These are phyloP conservation scores for Leccinellum albellum DNA, from an alignment of 768 basidiomycete genomes.

Conservation along the genomic window DNA sequence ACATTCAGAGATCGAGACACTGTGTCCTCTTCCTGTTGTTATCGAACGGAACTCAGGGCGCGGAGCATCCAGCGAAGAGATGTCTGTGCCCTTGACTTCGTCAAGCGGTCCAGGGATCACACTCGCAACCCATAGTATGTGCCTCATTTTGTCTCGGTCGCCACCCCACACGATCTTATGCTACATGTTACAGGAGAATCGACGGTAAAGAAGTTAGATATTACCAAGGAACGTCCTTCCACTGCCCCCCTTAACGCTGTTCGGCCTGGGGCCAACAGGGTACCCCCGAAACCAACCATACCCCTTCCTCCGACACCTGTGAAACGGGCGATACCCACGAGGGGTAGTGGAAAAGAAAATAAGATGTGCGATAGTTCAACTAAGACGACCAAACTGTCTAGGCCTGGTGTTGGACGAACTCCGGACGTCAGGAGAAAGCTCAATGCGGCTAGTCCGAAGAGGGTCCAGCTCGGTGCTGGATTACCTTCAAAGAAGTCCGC, in stretches of 20 bases:
- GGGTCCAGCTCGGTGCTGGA: conserved; percentile 5
- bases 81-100: neutral
- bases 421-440: neutral
- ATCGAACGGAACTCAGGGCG: neutral
- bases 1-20: neutral
- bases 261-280: conserved; percentile 8
- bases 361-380: neutral
- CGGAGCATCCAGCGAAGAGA: neutral
- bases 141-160: neutral
- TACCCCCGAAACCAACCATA: conserved; percentile 5
- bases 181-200: conserved; percentile 1
- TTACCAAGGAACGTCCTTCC: conserved; percentile 1
- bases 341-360: conserved; percentile 17
- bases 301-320: neutral
- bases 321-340: conserved; percentile 2
- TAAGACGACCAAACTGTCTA: conserved; percentile 1
- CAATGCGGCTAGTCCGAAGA: conserved; percentile 2
- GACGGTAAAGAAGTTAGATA: neutral
- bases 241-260: neutral
- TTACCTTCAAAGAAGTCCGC: conserved; percentile 3
- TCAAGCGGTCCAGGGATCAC: neutral
- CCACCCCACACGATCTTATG: neutral
- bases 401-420: conserved; percentile 1
- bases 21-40: neutral
- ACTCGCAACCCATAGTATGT: conserved; percentile 3